Evolutionary conservation across 495 filamentous ascomycete genomes (phyloP), one percentile per base, ranked within the genome.

Genomic region (Thozetella sp.): DNA sequence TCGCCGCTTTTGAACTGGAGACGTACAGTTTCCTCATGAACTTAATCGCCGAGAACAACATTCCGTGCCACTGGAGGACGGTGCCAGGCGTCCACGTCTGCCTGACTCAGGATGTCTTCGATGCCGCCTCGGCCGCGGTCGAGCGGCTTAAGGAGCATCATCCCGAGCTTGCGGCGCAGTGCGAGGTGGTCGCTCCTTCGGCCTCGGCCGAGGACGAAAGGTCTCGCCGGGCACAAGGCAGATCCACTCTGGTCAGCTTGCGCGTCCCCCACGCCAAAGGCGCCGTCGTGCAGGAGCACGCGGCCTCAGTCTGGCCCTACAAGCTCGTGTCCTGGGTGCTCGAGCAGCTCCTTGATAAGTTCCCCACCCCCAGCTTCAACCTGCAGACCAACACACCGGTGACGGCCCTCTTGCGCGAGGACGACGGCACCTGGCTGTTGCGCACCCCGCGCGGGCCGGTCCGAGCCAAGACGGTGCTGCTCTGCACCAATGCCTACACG

Each of bases 401-500:
- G 2, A 85, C 79, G 1, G 62, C 69, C 22, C 72, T 87, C 48
- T 67, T 59, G 56, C 63, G 25, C 3, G 57, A 50, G 53, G 55
- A 55, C 19, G 60, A 43, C 60, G 51, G 48, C 23, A 25, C 45
- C 48, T 87, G 86, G 83, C 73, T 75, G 2, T 66, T 93, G 6
- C 68, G 80, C 19, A 96, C 92, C 0, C 71, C 76, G 0, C 80
- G 89, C 9, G 93, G 93, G 11, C 75, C 62, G 1, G 78, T 94
- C 59, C 57, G 56, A 0, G 69, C 91, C 0, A 68, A 72, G 0
- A 78, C 87, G 54, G 80, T 96, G 22, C 79, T 96, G 6, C 82
- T 96, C 43, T 87, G 89, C 11, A 93, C 90, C 0, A 96, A 97
- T 62, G 93, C 75, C 2, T 91, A 93, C 60, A 92, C 89, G 0